These are phyloP conservation scores for Cryphonectria carpinicola DNA, from an alignment of 2,329 filamentous ascomycete species.

Conservation along the genomic window DNA sequence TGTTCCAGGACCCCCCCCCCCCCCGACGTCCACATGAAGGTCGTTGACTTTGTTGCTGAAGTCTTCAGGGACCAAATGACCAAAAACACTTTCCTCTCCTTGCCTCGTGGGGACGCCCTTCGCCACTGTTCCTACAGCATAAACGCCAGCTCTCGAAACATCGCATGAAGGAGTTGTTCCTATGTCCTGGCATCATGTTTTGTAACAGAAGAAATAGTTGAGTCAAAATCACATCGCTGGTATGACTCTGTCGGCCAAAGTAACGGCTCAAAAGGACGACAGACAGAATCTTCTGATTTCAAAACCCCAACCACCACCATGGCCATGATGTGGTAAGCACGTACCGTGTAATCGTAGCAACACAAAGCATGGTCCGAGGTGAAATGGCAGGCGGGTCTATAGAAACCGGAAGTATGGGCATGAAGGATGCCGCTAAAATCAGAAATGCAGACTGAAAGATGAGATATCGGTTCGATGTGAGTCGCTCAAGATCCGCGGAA, in stretches of 20 bases:
- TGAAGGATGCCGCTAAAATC: background rate
- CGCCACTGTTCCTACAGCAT: background rate
- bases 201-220: background rate
- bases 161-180: background rate
- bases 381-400: background rate
- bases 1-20: background rate
- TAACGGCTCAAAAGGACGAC: background rate
- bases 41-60: background rate
- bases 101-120: background rate
- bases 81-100: background rate
- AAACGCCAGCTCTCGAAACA: background rate
- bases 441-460: background rate
- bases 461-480: background rate
- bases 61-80: background rate
- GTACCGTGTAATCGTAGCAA: background rate
- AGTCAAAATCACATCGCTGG: background rate
- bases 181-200: background rate
- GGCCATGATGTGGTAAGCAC: background rate
- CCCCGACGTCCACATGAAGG: background rate
- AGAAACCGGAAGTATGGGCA: background rate
- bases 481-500: constrained; percentile 69
- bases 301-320: background rate
- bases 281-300: background rate
- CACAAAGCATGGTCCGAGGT: background rate
- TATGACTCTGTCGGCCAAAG: background rate